These are phyloP conservation scores for Excoecaria cochinchinensis DNA, from an alignment of 345 rosid genomes.

Conservation along the genomic window DNA sequence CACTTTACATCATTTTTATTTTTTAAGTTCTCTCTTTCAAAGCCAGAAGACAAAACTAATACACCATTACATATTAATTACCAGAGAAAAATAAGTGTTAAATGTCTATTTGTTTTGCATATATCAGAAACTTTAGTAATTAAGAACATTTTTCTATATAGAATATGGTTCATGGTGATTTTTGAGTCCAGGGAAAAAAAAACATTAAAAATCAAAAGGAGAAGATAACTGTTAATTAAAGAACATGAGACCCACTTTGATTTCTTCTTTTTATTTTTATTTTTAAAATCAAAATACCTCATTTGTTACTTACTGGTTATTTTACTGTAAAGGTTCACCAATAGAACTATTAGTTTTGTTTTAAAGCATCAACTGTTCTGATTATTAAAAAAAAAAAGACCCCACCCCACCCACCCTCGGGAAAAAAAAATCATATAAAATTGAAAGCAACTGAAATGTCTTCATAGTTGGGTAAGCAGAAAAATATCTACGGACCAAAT, in stretches of 20 bases:
- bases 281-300: neutral
- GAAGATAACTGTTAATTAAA: neutral
- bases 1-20: neutral
- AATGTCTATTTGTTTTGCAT: too few species aligned
- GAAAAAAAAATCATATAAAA: neutral
- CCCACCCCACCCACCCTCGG: neutral
- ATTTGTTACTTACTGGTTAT: neutral
- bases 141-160: too few species aligned
- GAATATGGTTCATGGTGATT: too few species aligned
- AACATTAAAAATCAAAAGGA: neutral
- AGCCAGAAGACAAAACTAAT: neutral
- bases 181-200: neutral
- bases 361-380: neutral
- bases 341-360: neutral
- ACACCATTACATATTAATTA: too few species aligned
- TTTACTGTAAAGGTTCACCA: neutral
- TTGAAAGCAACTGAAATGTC: neutral
- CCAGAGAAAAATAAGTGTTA: too few species aligned
- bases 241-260: neutral
- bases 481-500: neutral
- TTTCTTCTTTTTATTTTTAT: neutral
- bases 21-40: neutral
- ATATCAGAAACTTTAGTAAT: too few species aligned
- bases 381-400: neutral
- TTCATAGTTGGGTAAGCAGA: neutral